Base-by-base conservation (phyloP, 192 early-diverging fungal species). In the Backusella westeae region DNA sequence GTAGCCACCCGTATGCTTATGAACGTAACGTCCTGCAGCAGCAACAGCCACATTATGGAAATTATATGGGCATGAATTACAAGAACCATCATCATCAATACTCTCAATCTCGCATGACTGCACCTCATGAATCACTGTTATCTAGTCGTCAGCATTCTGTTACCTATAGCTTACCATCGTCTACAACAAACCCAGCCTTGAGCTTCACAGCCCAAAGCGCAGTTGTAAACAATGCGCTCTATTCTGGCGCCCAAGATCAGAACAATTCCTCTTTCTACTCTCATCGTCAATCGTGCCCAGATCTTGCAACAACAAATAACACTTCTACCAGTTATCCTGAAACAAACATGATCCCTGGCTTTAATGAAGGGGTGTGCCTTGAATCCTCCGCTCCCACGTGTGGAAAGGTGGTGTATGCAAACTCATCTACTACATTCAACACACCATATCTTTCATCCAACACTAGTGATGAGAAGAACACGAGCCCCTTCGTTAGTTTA, bases 1-100 rank as follows among this genome's bases (percentile, higher is more conserved):
- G 44, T 41, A 44, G 70, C 29, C 70, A 71, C 29, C 70, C 70
- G 41, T 71, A 71, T 71, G 39, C 23, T 39, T 63, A 23, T 63
- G 56, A 63, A 29, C 56, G 56, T 63, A 63, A 63, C 23, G 26
- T 63, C 3, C 56, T 26, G 56, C 56, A 63, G 56, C 56, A 59
- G 53, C 53, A 63, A 26, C 56, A 63, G 56, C 56, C 56, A 63
- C 35, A 35, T 14, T 68, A 35, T 35, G 70, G 44, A 46, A 32
- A 49, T 49, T 46, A 49, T 71, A 44, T 46, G 35, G 29, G 34
- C 6, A 35, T 68, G 34, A 68, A 35, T 68, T 68, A 34, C 29
- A 35, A 34, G 23, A 34, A 29, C 12, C 38, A 67, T 17, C 35
- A 75, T 10, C 42, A 49, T 29, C n/a, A 17, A 71, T 49, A 71